Percentiles rank a stretch among this genome's conserved stretches.
phyloP scores from a whole-genome alignment of 108 stramenopile genomes.

The Pseudonitzschia multistriata region DNA sequence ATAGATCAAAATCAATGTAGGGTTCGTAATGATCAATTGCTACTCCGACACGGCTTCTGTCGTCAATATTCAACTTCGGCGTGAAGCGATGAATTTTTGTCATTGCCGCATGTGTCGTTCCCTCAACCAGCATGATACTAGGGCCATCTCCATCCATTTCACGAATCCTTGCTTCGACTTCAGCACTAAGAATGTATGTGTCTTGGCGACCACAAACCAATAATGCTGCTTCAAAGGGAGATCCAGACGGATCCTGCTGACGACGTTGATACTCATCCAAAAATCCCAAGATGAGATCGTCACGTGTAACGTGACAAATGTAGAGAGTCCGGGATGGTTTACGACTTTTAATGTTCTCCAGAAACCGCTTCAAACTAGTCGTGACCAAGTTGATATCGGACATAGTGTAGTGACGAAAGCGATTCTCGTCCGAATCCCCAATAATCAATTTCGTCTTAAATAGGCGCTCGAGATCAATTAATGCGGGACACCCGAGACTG shows the following conservation, averaged over 20 bases:
- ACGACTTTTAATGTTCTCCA: slow-evolving; percentile 73
- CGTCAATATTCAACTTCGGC: slow-evolving; percentile 89
- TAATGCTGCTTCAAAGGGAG: slow-evolving; percentile 75
- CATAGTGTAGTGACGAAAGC: slow-evolving; percentile 82
- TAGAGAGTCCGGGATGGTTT: slow-evolving; percentile 84
- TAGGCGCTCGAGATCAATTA: slow-evolving; percentile 87
- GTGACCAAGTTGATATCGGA: slow-evolving; percentile 88
- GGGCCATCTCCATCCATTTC: slow-evolving; percentile 59
- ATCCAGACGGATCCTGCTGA: slow-evolving; percentile 9
- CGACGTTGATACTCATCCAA: slow-evolving; percentile 80
- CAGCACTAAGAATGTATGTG: slow-evolving; percentile 58
- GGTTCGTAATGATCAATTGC: slow-evolving; percentile 91
- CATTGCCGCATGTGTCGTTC: slow-evolving; percentile 77
- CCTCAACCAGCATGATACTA: slow-evolving; percentile 67
- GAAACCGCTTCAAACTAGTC: slow-evolving; percentile 78
- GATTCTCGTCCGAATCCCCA: slow-evolving; percentile 56
- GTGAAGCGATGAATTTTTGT: slow-evolving; percentile 76
- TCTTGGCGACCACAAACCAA: slow-evolving; percentile 77
- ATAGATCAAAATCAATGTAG: slow-evolving; percentile 86
- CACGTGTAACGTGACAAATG: slow-evolving; percentile 89
- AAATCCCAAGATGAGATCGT: slow-evolving; percentile 91
- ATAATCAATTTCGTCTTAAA: slow-evolving; percentile 71
- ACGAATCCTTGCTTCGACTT: slow-evolving; percentile 59
- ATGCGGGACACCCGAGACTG: slow-evolving; percentile 85
- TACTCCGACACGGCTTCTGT: slow-evolving; percentile 72